Base-by-base conservation (phyloP, 1,284 basidiomycete species). In the Bjerkandera adusta region DNA sequence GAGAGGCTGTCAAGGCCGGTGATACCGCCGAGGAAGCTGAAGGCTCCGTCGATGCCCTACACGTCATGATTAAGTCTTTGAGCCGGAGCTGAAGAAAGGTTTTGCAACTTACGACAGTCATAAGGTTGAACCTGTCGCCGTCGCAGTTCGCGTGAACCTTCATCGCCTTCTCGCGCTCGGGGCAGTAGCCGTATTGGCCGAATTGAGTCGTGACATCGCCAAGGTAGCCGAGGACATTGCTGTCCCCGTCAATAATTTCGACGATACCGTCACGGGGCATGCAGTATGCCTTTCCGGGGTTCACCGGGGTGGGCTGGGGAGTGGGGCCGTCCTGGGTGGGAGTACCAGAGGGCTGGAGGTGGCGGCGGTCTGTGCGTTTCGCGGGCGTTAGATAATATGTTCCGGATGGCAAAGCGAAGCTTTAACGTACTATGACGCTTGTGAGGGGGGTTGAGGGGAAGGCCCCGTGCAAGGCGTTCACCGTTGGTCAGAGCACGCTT, bases 141-240 rank as follows among this genome's bases (percentile, higher is more conserved):
- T 48, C 46, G 18, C 46, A 48, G 39, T 43, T 39, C 16, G 40
- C 34, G 25, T 36, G 39, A 10, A 48, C 46, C 33, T 27, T 4
- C 25, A 48, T 41, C 18, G 46, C 46, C n/a, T 48, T 40, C 6
- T 13, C 30, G 18, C 22, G 25, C 25, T 43, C 35, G 21, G 46
- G 26, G 11, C 36, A 48, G 26, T 43, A 41, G 25, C 46, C 46
- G 20, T 48, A 48, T 30, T 35, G 40, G 35, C 46, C 46, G 38
- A 42, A 32, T 12, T 22, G 37, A 20, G 46, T 41, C n/a, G 37
- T 36, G 7, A 35, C 35, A 16, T 48, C 35, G 33, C 21, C 18
- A 20, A 47, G 22, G 38, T 48, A 48, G 22, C 46, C 46, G 12
- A 13, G 20, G 13, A 30, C 22, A 7, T 39, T 35, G n/a, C 33